These are phyloP conservation scores for Pelagophyceae sp. DNA, from an alignment of 352 stramenopile genomes.

Conservation along the genomic window DNA sequence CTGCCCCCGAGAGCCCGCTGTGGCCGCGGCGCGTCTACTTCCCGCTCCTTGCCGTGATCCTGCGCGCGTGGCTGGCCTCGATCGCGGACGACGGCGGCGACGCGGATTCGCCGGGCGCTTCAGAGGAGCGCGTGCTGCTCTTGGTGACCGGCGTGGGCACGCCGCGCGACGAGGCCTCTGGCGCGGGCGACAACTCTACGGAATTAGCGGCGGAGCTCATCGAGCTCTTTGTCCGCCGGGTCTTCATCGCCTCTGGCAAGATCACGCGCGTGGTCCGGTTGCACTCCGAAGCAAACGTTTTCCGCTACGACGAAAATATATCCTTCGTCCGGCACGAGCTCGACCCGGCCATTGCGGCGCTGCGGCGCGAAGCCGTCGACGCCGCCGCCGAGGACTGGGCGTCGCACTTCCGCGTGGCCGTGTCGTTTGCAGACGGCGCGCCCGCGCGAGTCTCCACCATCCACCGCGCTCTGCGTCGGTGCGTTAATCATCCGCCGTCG, in stretches of 20 bases:
- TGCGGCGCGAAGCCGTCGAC: slow-evolving; percentile 82
- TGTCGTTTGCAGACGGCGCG: slow-evolving; percentile 90
- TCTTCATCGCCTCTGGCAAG: background rate
- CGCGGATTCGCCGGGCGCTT: too few species aligned
- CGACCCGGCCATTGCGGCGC: slow-evolving; percentile 75
- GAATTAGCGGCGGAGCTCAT: slow-evolving; percentile 81
- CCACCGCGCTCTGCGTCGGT: slow-evolving; percentile 83
- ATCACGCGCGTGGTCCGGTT: slow-evolving; percentile 32
- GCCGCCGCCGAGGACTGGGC: slow-evolving; percentile 83
- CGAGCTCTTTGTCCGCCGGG: slow-evolving; percentile 69
- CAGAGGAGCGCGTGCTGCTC: slow-evolving; percentile 63
- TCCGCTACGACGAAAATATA: slow-evolving; percentile 83
- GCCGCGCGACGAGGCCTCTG: slow-evolving; percentile 81
- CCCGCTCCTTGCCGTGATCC: slow-evolving; percentile 78
- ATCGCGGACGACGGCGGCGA: slow-evolving; percentile 46
- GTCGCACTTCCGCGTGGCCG: slow-evolving; percentile 85
- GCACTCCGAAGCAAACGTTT: slow-evolving; percentile 87
- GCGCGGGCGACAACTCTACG: slow-evolving; percentile 85
- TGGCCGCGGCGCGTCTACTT: slow-evolving; percentile 69
- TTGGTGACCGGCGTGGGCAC: slow-evolving; percentile 88
- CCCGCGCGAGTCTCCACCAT: slow-evolving; percentile 87
- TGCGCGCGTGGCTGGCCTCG: slow-evolving; percentile 76
- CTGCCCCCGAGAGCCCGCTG: slow-evolving; percentile 21
- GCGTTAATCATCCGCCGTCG: too few species aligned
- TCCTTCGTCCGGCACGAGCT: slow-evolving; percentile 90